Conservation (phyloP, 805 yeast genomes). For the Wickerhamiella azymoides region DNA sequence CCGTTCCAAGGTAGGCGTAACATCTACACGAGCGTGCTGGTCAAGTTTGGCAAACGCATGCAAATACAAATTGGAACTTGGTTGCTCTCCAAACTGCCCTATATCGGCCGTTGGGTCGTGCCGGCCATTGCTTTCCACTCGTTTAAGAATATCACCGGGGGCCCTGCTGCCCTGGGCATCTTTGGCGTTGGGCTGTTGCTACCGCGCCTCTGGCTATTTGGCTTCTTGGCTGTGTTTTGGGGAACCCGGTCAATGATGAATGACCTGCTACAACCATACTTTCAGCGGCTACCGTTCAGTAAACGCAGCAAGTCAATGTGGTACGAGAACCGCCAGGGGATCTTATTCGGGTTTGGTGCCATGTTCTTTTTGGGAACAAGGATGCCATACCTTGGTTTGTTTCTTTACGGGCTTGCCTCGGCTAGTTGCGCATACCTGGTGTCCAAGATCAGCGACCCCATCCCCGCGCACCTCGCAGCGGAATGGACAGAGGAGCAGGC, state of each 20-base stretch:
- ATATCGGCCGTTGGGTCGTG: conserved; percentile 30
- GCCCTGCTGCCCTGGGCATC: conserved; percentile 30
- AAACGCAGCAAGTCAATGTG: conserved; percentile 33
- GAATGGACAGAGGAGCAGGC: conserved; percentile 24
- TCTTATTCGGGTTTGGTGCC: conserved; percentile 42
- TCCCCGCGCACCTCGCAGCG: conserved; percentile 22
- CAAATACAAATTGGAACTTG: conserved; percentile 18
- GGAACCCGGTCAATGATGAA: conserved; percentile 34
- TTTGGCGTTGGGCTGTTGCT: conserved; percentile 26
- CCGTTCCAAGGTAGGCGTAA: background rate
- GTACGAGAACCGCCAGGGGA: conserved; percentile 41
- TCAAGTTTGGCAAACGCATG: background rate
- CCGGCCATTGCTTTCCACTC: conserved; percentile 33
- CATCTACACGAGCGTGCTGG: background rate
- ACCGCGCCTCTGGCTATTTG: conserved; percentile 27
- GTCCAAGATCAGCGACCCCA: conserved; percentile 39
- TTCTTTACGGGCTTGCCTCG: conserved; percentile 40
- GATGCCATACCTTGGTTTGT: conserved; percentile 34
- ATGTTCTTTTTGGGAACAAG: conserved; percentile 32
- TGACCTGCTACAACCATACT: conserved; percentile 39
- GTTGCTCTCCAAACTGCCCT: conserved; percentile 29
- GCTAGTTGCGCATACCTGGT: conserved; percentile 40
- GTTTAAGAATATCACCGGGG: conserved; percentile 34
- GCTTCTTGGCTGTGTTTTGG: conserved; percentile 32
- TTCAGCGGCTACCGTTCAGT: conserved; percentile 32